Base-by-base conservation (phyloP, 805 yeast species). In the Schwanniomyces yamadae region DNA sequence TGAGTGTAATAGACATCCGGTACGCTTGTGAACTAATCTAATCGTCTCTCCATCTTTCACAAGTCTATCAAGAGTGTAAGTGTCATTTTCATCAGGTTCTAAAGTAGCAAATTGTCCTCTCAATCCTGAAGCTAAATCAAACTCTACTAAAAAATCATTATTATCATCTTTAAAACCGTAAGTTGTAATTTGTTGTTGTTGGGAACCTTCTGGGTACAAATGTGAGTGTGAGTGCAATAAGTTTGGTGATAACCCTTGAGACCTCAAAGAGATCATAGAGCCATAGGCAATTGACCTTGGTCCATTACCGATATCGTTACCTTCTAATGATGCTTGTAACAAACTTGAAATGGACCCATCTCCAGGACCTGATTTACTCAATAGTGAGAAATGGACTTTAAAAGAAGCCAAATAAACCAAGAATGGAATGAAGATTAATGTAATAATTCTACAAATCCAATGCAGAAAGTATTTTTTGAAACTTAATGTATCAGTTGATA, bases 111-210 rank as follows among this genome's bases (percentile, higher is more conserved):
- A 55, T 30, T 55, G 48, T 15, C 56, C 56, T 19, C 41, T 41
- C 12, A 32, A 26, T 2, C 60, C 57, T 24, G 69, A 65, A 6
- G 63, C 73, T 57, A 84, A 71, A 19, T 70, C 73, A 52, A 82
- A 73, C 48, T 83, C 82, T 48, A 88, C 68, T 19, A 73, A 52
- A 84, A 96, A 90, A 36, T 84, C 78, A 58, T 91, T 93, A 63
- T 93, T 91, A 35, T 72, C 63, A 59, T 93, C 98, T 56, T 87
- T 87, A 61, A 80, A 88, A 13, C 90, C 86, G 59, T 93, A 93
- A 5, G 93, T 86, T 18, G 99, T 93, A 33, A 93, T 73, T 62
- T 93, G 99, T 60, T 90, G 97, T 63, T 93, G 98, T 44, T 76
- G 74, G 2, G 96, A 86, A 3, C 98, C 98, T 45, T 80, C 88